Evolutionary conservation across 257 asterid species (phyloP).

Genomic region (Scutellaria galericulata): DNA sequence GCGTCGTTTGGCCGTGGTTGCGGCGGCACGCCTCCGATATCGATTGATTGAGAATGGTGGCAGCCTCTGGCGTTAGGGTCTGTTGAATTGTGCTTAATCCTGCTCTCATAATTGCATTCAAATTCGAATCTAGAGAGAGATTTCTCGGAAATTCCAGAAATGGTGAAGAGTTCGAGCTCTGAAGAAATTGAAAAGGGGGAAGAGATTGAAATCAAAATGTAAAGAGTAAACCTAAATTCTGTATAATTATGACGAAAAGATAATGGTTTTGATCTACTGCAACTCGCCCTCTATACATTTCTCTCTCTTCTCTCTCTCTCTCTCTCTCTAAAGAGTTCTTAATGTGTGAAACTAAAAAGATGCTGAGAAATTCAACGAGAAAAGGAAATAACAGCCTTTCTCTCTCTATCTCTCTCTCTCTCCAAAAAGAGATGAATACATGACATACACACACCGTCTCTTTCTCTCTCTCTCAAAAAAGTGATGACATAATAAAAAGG

Average conservation of each 20-base stretch:
- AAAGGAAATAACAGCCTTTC: constrained; percentile 37
- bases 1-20: constrained; percentile 90
- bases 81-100: constrained; percentile 80
- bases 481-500: constrained; percentile 21
- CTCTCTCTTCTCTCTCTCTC: background rate
- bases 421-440: constrained; percentile 28
- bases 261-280: constrained; percentile 11
- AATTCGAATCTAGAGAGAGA: constrained; percentile 15
- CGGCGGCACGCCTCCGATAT: constrained; percentile 76
- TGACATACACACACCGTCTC: constrained; percentile 48
- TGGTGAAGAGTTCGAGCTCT: background rate
- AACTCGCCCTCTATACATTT: background rate
- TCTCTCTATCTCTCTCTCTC: constrained; percentile 37
- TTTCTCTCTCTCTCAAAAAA: constrained; percentile 37
- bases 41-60: constrained; percentile 63
- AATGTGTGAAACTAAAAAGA: constrained; percentile 31
- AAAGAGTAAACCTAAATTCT: constrained; percentile 6
- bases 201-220: background rate
- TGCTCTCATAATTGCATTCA: constrained; percentile 58
- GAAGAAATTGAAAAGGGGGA: background rate
- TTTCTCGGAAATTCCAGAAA: constrained; percentile 13
- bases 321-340: background rate
- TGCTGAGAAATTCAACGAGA: constrained; percentile 43
- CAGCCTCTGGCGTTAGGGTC: constrained; percentile 80
- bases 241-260: background rate